A percentile compares a stretch with the other conserved stretches of the same genome.
Conservation (phyloP, 1,284 basidiomycete species). For the Cutaneotrichosporon cavernicola region DNA sequence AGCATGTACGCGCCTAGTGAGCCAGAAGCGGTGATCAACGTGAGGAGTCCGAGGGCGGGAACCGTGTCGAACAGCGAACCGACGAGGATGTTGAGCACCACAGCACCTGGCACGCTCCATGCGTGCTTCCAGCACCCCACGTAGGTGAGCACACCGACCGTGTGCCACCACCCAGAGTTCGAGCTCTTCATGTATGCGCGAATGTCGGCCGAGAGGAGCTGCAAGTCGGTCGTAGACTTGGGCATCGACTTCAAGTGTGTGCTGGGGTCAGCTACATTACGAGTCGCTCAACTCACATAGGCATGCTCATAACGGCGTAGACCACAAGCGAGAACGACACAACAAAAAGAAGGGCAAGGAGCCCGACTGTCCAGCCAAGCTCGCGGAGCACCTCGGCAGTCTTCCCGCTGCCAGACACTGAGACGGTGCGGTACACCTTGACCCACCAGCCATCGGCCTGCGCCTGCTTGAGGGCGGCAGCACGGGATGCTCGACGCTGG, state of each 20-base stretch:
- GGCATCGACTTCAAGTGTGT: conserved; percentile 51
- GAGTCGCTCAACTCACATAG: conserved; percentile 45
- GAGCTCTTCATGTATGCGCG: conserved; percentile 50
- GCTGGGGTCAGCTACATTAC: conserved; percentile 21
- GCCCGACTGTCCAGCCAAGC: conserved; percentile 50
- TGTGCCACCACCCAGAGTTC: conserved; percentile 50
- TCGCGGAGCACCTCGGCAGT: conserved; percentile 46
- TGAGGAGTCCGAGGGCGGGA: conserved; percentile 73
- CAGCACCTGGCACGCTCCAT: conserved; percentile 88
- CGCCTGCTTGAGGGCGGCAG: conserved; percentile 15
- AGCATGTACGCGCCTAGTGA: conserved; percentile 75
- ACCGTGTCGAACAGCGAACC: conserved; percentile 79
- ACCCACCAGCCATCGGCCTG: conserved; percentile 26
- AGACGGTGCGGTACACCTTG: conserved; percentile 25
- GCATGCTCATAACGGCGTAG: conserved; percentile 46
- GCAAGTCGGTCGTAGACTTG: conserved; percentile 51
- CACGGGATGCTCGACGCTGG: conserved; percentile 16
- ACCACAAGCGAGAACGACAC: conserved; percentile 45
- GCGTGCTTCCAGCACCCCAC: conserved; percentile 89
- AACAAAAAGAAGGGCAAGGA: conserved; percentile 45
- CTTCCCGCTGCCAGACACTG: conserved; percentile 39
- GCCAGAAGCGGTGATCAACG: conserved; percentile 78
- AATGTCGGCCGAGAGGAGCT: conserved; percentile 52
- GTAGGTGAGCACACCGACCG: conserved; percentile 73
- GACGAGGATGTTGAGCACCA: conserved; percentile 87